Conservation (phyloP, 257 asterid genomes). For the Nicotiana paniculata region DNA sequence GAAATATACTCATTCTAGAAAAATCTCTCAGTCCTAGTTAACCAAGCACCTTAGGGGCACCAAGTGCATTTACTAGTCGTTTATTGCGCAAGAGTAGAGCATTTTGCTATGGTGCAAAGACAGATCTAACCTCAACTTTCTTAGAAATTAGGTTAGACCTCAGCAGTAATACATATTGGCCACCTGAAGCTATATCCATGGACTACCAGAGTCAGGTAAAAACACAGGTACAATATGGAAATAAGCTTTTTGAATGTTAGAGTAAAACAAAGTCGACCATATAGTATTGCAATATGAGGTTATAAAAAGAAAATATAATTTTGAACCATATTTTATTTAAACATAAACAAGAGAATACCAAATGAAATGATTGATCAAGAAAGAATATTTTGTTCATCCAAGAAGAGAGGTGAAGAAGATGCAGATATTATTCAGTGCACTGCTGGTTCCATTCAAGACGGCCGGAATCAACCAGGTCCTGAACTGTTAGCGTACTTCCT, state of each 20-base stretch:
- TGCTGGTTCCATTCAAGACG: neutral
- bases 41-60: neutral
- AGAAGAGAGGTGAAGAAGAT: neutral
- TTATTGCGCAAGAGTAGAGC: neutral
- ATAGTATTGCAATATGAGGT: no score
- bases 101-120: neutral
- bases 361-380: no score
- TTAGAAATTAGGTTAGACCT: neutral
- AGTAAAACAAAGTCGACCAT: neutral
- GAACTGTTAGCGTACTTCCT: neutral
- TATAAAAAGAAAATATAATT: no score
- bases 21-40: neutral
- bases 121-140: neutral
- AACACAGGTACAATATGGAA: neutral
- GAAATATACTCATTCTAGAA: neutral
- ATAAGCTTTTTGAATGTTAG: neutral
- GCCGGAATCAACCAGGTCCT: neutral
- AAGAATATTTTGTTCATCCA: neutral
- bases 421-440: no score
- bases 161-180: neutral
- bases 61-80: neutral
- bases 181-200: neutral
- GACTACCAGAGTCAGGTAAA: neutral
- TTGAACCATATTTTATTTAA: no score
- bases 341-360: no score